Percentiles rank a stretch among this genome's conserved stretches.
These are phyloP conservation scores for Candida labiduridarum DNA, from an alignment of 1,139 yeast species.

Conservation along the genomic window DNA sequence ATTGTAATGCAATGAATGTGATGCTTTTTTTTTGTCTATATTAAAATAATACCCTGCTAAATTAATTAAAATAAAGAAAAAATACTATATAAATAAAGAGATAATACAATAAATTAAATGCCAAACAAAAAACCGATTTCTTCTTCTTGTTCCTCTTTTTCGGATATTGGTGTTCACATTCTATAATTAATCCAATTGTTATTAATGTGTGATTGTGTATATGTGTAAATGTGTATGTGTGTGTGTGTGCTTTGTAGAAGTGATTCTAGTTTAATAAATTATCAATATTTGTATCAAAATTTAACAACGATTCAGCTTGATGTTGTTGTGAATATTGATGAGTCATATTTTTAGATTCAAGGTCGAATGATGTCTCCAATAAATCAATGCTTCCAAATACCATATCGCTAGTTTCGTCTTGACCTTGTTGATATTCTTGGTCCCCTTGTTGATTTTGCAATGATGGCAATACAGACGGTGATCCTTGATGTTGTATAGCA, in stretches of 20 bases:
- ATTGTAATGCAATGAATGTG: background rate
- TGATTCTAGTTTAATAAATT: slow-evolving; percentile 12
- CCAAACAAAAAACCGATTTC: background rate
- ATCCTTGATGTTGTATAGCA: background rate
- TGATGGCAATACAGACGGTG: slow-evolving; percentile 8
- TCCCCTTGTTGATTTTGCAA: slow-evolving; percentile 3
- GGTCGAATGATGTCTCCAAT: slow-evolving; percentile 25
- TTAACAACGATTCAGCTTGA: slow-evolving; percentile 14
- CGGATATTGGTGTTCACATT: background rate
- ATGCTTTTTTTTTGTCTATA: background rate
- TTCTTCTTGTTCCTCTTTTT: background rate
- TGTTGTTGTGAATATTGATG: slow-evolving; percentile 4
- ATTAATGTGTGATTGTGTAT: background rate
- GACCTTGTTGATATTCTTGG: background rate
- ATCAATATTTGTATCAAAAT: slow-evolving; percentile 18
- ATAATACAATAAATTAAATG: background rate
- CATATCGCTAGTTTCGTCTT: slow-evolving; percentile 5
- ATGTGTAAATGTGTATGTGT: background rate
- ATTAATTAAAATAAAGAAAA: background rate
- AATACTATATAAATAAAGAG: background rate
- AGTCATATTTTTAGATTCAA: slow-evolving; percentile 16
- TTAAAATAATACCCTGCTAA: background rate
- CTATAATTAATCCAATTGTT: background rate
- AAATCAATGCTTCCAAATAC: slow-evolving; percentile 27
- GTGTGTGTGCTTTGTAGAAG: background rate